Evolutionary conservation across 1,139 yeast species (phyloP), one percentile per base, ranked within the genome.

Genomic region (Hansenula lynferdii): DNA sequence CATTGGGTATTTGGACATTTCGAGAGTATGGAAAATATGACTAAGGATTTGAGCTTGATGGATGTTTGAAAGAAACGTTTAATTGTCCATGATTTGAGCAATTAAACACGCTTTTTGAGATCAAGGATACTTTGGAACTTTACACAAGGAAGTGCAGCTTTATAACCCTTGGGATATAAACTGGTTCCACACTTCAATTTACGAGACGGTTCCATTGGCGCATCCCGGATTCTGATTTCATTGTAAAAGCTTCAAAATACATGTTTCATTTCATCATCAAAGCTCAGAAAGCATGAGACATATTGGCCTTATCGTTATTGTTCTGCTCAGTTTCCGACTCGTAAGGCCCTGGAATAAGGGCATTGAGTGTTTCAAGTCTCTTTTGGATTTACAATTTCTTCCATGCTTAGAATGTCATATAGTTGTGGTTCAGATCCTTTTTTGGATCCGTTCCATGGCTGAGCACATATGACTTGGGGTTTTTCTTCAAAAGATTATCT

Each of bases 401-500:
- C n/a, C n/a, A n/a, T n/a, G n/a, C n/a, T n/a, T n/a, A n/a, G n/a
- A n/a, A n/a, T n/a, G n/a, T n/a, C n/a, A n/a, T n/a, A n/a, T n/a
- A n/a, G n/a, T n/a, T n/a, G n/a, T n/a, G n/a, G n/a, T n/a, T n/a
- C n/a, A n/a, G n/a, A n/a, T n/a, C n/a, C 17, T 21, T 27, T 27
- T 12, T 14, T 9, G 4, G 22, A 12, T n/a, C n/a, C 11, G 6
- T 26, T 15, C 8, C 4, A 26, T 14, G 18, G 5, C 15, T 26
- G 11, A 15, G 6, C 25, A 6, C 5, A 10, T 6, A 18, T 4
- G 18, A 4, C 9, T 11, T 9, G 26, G 42, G 45, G 42, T 40
- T 39, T 44, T 45, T 41, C 46, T 50, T 48, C 43, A 21, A 42
- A 30, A 42, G 49, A 41, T 43, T 42, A 16, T 48, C 47, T 44